Percentiles rank a stretch among this genome's conserved stretches.
phyloP scores from a whole-genome alignment of 805 yeast genomes.

The Nakazawaea populi region DNA sequence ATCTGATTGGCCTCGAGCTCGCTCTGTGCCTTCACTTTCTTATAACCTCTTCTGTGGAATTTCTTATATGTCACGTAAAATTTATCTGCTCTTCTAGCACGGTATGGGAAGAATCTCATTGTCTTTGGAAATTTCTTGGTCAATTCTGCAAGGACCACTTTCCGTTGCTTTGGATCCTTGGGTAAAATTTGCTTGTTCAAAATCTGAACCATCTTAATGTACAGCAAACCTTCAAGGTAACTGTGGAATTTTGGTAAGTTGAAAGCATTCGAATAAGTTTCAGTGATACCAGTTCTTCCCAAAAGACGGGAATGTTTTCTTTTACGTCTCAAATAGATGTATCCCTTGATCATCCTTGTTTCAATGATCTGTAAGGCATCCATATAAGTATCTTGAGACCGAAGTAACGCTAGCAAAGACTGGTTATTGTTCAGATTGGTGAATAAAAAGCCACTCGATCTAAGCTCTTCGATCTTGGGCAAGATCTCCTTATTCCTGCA shows the following conservation, averaged over 20 bases:
- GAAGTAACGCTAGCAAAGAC: slow-evolving; percentile 20
- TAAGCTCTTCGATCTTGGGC: slow-evolving; percentile 14
- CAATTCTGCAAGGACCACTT: not conserved
- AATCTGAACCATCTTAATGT: slow-evolving; percentile 8
- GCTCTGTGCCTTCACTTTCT: slow-evolving; percentile 1
- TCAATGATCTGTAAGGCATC: slow-evolving; percentile 23
- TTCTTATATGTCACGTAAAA: not conserved
- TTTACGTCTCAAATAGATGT: slow-evolving; percentile 6
- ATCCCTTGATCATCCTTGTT: slow-evolving; percentile 20
- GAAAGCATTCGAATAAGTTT: not conserved
- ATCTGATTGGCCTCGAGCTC: not conserved
- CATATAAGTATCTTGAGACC: slow-evolving; percentile 14
- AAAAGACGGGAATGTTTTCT: slow-evolving; percentile 3
- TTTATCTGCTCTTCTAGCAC: not conserved
- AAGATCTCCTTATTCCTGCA: slow-evolving; percentile 15
- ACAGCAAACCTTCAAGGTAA: slow-evolving; percentile 4
- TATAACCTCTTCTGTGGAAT: not conserved
- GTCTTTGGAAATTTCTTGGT: slow-evolving; percentile 5
- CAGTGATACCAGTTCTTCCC: not conserved
- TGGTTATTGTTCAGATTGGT: slow-evolving; percentile 21
- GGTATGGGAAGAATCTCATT: slow-evolving; percentile 1
- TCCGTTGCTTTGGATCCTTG: not conserved
- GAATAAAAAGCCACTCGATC: slow-evolving; percentile 20
- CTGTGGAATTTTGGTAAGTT: not conserved
- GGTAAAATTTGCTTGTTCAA: slow-evolving; percentile 1